Base-by-base conservation (phyloP, 2,329 filamentous ascomycete species). In the Epichloe brachyelytri region DNA sequence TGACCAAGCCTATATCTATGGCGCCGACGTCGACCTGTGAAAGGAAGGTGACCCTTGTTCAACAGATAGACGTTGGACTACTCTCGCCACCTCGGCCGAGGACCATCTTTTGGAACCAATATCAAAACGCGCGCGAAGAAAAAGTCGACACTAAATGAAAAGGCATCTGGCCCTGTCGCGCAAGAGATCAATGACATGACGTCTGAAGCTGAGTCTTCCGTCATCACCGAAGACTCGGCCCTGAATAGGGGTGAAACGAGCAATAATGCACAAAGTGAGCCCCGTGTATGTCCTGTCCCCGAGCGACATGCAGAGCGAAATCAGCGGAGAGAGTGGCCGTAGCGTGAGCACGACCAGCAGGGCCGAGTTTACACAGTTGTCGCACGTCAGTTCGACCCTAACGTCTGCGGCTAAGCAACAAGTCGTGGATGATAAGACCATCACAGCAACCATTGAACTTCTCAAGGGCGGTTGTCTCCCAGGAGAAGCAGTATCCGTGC, bases 41-140 rank as follows among this genome's bases (percentile, higher is more conserved):
- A 58, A 79, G 82, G 54, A 90, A 89, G 61, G 76, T 98, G 20
- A 81, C 83, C 53, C 72, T 96, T 7, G 72, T 87, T 36, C 88
- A 96, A 65, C 82, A 79, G 53, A 83, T 97, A 48, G 93, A 98
- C 62, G 83, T 97, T 56, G 88, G 87, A 5, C 71, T 80, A 1
- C 74, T 96, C 34, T 71, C 77, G 11, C 75, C 82, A 2, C 90
- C 90, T 2, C 87, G 86, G 59, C 82, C 89, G 26, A 80, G 86
- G 51, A 85, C 86, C 4, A 90, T 97, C 56, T 91, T 88, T 73
- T 97, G 36, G 90, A 96, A 63, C 88, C 90, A 0, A 82, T 95
- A 57, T 85, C 83, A n/a, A 83, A 79, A 62, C 77, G 81, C 53
- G 72, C 78, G 40, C 83, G 78, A 60, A 78, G 77, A 56, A 87